Evolutionary conservation across 208 protist genomes (phyloP).

Genomic region (Wallacemonas rigidus): DNA sequence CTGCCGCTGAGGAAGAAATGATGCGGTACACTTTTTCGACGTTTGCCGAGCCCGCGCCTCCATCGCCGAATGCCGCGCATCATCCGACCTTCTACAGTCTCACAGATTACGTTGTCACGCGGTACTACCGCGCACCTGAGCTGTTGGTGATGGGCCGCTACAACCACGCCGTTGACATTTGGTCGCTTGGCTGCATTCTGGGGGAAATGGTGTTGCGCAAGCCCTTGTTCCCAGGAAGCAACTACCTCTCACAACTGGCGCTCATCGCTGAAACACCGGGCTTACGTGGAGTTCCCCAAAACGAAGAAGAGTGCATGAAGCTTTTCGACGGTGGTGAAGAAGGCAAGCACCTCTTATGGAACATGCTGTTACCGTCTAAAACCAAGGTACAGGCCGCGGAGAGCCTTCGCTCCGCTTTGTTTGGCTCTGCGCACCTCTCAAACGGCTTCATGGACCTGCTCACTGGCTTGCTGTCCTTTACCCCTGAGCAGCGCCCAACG

Average conservation of each 20-base stretch:
- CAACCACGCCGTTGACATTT: conserved; percentile 90
- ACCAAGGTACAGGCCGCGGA: neutral
- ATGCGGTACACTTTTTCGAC: neutral
- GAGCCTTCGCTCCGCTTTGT: conserved; percentile 54
- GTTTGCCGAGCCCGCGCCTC: neutral
- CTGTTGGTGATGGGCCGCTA: conserved; percentile 93
- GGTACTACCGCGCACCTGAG: conserved; percentile 98
- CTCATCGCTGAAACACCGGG: conserved; percentile 67
- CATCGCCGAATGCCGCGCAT: conserved; percentile 6
- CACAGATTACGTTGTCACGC: conserved; percentile 95
- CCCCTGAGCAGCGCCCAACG: conserved; percentile 59
- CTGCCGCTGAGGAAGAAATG: conserved; percentile 11
- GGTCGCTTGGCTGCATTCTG: conserved; percentile 65
- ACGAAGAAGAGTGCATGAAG: conserved; percentile 67
- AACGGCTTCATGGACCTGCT: conserved; percentile 39
- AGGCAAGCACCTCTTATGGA: conserved; percentile 64
- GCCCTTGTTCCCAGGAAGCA: conserved; percentile 90
- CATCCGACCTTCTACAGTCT: conserved; percentile 51
- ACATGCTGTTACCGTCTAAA: conserved; percentile 30
- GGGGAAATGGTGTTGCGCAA: conserved; percentile 89
- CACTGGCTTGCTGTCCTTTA: conserved; percentile 50
- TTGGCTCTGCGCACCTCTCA: conserved; percentile 61
- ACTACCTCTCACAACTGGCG: conserved; percentile 64
- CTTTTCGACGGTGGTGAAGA: conserved; percentile 64
- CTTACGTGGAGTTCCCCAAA: conserved; percentile 82